Evolutionary conservation across 2,329 filamentous ascomycete species (phyloP).

Genomic region (Penicillium sp.): DNA sequence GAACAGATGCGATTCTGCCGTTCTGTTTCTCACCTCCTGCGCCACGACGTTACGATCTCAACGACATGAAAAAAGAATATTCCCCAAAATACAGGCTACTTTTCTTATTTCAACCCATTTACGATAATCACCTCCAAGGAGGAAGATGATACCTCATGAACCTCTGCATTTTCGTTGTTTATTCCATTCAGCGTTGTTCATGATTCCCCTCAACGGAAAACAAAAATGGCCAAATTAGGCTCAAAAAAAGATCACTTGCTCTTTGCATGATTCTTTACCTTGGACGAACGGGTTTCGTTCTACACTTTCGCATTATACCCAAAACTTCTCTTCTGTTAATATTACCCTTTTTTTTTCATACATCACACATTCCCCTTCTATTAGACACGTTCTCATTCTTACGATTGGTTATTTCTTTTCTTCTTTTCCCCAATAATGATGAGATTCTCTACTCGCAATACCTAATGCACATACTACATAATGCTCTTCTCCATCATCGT

Average conservation of each 20-base stretch:
- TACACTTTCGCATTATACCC: slow-evolving; percentile 24
- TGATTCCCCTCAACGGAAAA: slow-evolving; percentile 6
- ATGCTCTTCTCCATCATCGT: background rate
- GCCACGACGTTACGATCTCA: slow-evolving; percentile 23
- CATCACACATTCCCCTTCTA: background rate
- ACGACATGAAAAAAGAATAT: slow-evolving; percentile 20
- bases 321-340: slow-evolving; percentile 12
- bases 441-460: slow-evolving; percentile 14
- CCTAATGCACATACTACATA: slow-evolving; percentile 3
- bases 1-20: background rate
- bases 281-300: slow-evolving; percentile 17
- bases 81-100: slow-evolving; percentile 7
- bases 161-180: background rate
- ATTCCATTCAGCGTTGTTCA: slow-evolving; percentile 11
- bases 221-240: background rate
- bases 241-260: slow-evolving; percentile 4
- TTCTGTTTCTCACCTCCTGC: slow-evolving; percentile 4
- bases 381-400: background rate
- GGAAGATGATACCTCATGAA: slow-evolving; percentile 9
- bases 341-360: background rate
- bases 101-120: slow-evolving; percentile 7
- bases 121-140: slow-evolving; percentile 13
- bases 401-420: no score
- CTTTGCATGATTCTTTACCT: slow-evolving; percentile 15
- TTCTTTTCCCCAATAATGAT: background rate